These are phyloP conservation scores for Dipteronia sinensis DNA, from an alignment of 345 rosid species.

Conservation along the genomic window DNA sequence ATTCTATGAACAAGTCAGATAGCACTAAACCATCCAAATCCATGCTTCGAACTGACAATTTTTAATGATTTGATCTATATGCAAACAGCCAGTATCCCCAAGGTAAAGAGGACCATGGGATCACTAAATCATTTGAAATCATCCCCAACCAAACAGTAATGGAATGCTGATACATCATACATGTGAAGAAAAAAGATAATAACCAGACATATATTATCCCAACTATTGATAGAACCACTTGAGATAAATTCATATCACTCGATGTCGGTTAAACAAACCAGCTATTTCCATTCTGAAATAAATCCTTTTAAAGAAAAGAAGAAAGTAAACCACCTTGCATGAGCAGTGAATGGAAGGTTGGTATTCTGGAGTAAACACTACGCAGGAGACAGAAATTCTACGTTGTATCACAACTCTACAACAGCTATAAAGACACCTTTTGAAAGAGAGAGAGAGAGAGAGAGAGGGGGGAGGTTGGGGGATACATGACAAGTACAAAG, in stretches of 20 bases:
- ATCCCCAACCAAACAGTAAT: not conserved
- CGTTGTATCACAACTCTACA: not conserved
- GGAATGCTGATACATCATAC: not conserved
- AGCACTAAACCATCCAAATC: not conserved
- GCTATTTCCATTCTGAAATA: not conserved
- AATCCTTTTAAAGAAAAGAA: not conserved
- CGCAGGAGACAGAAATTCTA: not conserved
- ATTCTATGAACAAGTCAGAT: not conserved
- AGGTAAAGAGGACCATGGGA: not conserved
- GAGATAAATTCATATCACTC: not conserved
- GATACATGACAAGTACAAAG: not conserved
- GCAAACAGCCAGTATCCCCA: not conserved
- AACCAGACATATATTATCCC: not conserved
- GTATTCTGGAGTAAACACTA: not conserved
- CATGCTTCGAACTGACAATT: not conserved
- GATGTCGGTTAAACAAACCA: not conserved
- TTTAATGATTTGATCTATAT: not conserved
- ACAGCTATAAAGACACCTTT: not conserved
- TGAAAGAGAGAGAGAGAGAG: not conserved
- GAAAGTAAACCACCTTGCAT: not conserved
- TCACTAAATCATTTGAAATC: not conserved
- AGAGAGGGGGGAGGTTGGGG: too few species aligned
- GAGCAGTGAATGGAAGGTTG: not conserved
- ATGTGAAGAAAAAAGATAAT: not conserved
- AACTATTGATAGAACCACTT: not conserved